Conservation (phyloP, 2,329 filamentous ascomycete genomes). For the Atkinsonella hypoxylon region DNA sequence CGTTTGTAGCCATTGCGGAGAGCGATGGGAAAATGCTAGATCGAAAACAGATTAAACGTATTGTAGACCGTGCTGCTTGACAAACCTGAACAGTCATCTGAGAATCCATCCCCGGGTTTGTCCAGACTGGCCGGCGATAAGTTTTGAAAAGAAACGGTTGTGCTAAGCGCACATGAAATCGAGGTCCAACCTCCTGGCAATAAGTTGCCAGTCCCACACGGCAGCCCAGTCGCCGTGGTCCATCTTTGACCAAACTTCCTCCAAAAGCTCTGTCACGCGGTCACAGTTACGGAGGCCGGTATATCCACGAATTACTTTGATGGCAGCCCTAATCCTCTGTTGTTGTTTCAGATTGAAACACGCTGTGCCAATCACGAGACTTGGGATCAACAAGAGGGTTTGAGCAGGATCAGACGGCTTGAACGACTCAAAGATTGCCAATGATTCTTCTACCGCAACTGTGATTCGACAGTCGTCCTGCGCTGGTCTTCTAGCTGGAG, state of each 20-base stretch:
- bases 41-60: too few relatives aligned
- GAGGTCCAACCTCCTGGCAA: constrained; percentile 39
- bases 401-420: constrained; percentile 45
- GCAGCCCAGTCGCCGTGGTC: constrained; percentile 42
- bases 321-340: constrained; percentile 36
- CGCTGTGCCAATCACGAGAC: constrained; percentile 48
- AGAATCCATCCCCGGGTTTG: too few relatives aligned
- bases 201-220: constrained; percentile 53
- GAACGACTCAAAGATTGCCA: constrained; percentile 42
- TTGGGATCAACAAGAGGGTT: constrained; percentile 47
- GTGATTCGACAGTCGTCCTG: constrained; percentile 40
- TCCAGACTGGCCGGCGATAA: not conserved
- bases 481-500: constrained; percentile 33
- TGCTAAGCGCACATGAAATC: constrained; percentile 41
- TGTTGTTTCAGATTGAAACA: constrained; percentile 42
- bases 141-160: constrained; percentile 8
- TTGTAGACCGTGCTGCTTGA: too few relatives aligned
- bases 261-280: constrained; percentile 38
- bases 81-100: too few relatives aligned
- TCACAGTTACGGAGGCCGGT: constrained; percentile 49
- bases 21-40: too few relatives aligned
- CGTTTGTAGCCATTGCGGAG: too few relatives aligned
- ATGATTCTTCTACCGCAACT: constrained; percentile 42
- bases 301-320: constrained; percentile 42
- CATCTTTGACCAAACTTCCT: constrained; percentile 49